Percentiles rank a stretch among this genome's conserved stretches.
Conservation (phyloP, 2,329 filamentous ascomycete species). For the Eutypa lata region DNA sequence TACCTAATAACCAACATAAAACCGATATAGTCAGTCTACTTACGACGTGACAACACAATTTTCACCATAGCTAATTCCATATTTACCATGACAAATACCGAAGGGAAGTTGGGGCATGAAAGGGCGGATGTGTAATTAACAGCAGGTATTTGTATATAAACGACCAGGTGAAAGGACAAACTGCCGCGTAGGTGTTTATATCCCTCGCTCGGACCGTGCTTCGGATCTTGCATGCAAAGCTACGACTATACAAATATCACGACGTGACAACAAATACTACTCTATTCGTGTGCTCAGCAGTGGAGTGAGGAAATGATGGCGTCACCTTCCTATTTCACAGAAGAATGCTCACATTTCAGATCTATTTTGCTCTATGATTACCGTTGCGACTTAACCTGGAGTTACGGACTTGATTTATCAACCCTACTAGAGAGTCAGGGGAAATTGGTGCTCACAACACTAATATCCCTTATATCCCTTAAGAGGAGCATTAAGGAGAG, state of each 20-base stretch:
- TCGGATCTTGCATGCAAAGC: too few relatives aligned
- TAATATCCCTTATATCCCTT: too few relatives aligned
- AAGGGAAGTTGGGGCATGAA: neutral
- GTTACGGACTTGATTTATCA: too few relatives aligned
- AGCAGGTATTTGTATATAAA: too few relatives aligned
- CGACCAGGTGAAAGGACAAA: too few relatives aligned
- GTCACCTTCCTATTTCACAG: conserved; percentile 14
- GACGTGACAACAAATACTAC: conserved; percentile 2
- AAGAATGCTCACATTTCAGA: conserved; percentile 10
- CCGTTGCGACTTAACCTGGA: too few relatives aligned
- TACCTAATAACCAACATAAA: neutral
- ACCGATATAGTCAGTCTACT: neutral
- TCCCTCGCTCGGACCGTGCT: too few relatives aligned
- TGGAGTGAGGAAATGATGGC: conserved; percentile 15
- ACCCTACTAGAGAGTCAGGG: too few relatives aligned
- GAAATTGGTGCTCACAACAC: too few relatives aligned
- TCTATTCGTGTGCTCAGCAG: conserved; percentile 17
- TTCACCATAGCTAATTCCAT: neutral
- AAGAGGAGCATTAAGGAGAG: too few relatives aligned
- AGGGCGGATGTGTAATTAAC: neutral
- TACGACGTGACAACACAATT: too few relatives aligned
- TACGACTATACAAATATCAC: neutral
- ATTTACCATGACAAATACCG: neutral
- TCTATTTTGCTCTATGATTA: conserved; percentile 19
- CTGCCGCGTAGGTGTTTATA: too few relatives aligned